Base-by-base conservation (phyloP, 345 rosid genomes). In the Moricandia arvensis region DNA sequence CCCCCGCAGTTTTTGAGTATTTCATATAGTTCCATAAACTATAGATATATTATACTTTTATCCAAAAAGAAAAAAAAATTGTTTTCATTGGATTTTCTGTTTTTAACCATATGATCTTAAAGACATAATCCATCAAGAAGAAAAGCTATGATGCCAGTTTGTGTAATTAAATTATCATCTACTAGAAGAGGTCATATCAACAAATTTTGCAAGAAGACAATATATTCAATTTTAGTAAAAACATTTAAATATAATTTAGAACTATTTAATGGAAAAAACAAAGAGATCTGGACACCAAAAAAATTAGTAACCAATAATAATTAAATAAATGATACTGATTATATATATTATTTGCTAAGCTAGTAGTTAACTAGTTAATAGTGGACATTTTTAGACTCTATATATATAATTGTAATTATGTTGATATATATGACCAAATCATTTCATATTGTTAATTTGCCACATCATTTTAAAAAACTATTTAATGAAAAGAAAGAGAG, bases 1-100 rank as follows among this genome's bases (percentile, higher is more conserved):
- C 4, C 66, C 80, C 76, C 9, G 47, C 11, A 65, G 63, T 59
- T 77, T 63, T 12, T 4, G 34, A 34, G 0, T 34, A 58, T 65
- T 71, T 11, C 10, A 34, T 15, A 16, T 16, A 33, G 72, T 59
- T 2, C 76, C 68, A 4, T 53, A 62, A 38, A 7, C 10, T 63
- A 38, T 38, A 10, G 27, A n/a, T 5, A 37, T 21, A 11, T 26
- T 8, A 30, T 49, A 21, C 24, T 0, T 8, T 29, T 17, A 17
- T 6, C 55, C 31, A 63, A 26, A 63, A 64, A 24, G 15, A 11
- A n/a, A 15, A 2, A n/a, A 13, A 21, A n/a, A 12, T 43, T 12
- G 49, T 45, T 13, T 0, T 13, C 53, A 45, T n/a, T 45, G 17
- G 62, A 11, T 27, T 62, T 62, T 34, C 30, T 35, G 13, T 12